Percentiles rank a stretch among this genome's conserved stretches.
These are phyloP conservation scores for Malassezia vespertilionis DNA, from an alignment of 1,284 basidiomycete species.

Conservation along the genomic window DNA sequence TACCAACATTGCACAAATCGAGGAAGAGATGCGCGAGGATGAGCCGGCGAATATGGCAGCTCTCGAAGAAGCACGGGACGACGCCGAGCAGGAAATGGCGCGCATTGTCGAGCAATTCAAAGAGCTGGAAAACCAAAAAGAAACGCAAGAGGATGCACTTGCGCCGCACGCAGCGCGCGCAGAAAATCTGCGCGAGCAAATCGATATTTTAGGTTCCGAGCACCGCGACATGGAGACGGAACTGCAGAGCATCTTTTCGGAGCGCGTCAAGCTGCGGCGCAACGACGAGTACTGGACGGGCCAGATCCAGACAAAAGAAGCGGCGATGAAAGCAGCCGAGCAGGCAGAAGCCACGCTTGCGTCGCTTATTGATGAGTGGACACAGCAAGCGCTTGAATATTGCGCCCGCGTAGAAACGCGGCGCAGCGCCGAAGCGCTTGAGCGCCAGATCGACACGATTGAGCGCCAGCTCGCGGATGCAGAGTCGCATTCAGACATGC, in stretches of 20 bases:
- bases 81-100: conserved; percentile 26
- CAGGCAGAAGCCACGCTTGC: conserved; percentile 57
- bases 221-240: conserved; percentile 50
- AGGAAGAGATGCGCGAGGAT: conserved; percentile 61
- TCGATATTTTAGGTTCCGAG: conserved; percentile 26
- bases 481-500: background rate
- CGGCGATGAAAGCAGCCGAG: conserved; percentile 51
- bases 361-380: conserved; percentile 16
- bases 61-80: conserved; percentile 53
- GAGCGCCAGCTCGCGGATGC: conserved; percentile 12
- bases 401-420: conserved; percentile 56
- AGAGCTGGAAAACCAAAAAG: conserved; percentile 24
- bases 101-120: conserved; percentile 26
- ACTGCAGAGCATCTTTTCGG: conserved; percentile 29
- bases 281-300: conserved; percentile 25
- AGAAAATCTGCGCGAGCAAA: conserved; percentile 19
- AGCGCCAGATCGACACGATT: conserved; percentile 35
- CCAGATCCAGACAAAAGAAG: conserved; percentile 21
- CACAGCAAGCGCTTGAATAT: conserved; percentile 56
- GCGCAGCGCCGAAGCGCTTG: conserved; percentile 55
- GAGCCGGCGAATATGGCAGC: conserved; percentile 62
- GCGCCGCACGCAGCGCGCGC: conserved; percentile 16
- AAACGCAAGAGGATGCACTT: conserved; percentile 41
- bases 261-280: conserved; percentile 15
- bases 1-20: conserved; percentile 48